Percentiles rank a stretch among this genome's conserved stretches.
phyloP scores from a whole-genome alignment of 2,329 filamentous ascomycete genomes.

The Xylaria sp. region DNA sequence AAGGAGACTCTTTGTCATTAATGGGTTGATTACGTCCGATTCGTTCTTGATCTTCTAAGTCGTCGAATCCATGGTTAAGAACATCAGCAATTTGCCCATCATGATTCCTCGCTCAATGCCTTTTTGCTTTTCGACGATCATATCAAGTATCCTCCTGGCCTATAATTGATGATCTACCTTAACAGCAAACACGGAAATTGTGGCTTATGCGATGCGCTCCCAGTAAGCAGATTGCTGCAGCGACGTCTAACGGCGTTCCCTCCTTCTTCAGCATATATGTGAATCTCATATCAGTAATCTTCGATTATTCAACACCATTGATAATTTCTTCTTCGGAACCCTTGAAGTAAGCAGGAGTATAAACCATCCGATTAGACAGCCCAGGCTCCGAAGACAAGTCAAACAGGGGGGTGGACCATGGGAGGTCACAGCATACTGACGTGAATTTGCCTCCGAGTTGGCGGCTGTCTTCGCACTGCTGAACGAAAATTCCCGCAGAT shows the following conservation, averaged over 20 bases:
- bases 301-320: neutral
- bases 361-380: neutral
- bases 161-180: conserved; percentile 68
- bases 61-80: conserved; percentile 63
- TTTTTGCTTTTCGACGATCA: conserved; percentile 71
- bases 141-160: conserved; percentile 36
- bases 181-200: conserved; percentile 71
- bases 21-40: conserved; percentile 41
- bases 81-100: conserved; percentile 71
- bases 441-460: conserved; percentile 53
- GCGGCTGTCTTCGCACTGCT: conserved; percentile 60
- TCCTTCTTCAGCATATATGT: conserved; percentile 75
- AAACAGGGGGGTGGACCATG: neutral
- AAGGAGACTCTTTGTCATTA: conserved; percentile 5
- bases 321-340: neutral
- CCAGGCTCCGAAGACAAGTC: neutral
- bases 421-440: neutral
- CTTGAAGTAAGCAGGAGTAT: neutral
- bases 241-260: conserved; percentile 74
- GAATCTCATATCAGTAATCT: neutral
- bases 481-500: conserved; percentile 71
- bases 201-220: conserved; percentile 77
- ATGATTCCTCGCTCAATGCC: conserved; percentile 71
- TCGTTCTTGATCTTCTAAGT: conserved; percentile 62
- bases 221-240: conserved; percentile 70